Base-by-base conservation (phyloP, 108 stramenopile species). In the Nitzschia sp. region DNA sequence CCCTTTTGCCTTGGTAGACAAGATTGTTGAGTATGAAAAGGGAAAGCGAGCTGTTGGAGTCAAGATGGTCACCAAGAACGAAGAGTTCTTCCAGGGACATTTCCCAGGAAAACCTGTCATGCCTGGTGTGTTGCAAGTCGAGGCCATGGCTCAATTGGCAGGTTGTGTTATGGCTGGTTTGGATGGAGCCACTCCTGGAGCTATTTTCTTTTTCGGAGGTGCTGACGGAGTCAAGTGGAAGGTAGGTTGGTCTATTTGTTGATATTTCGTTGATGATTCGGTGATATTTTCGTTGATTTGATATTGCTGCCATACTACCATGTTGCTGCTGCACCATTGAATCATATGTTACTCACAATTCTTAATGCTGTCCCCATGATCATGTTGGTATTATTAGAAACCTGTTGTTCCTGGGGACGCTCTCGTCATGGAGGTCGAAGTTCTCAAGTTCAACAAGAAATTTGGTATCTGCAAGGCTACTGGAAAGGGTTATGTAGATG, bases 31-130 rank as follows among this genome's bases (percentile, higher is more conserved):
- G 63, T 94, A 96, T 63, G 94, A 93, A 72, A 46, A 85, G 15
- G 96, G 96, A 41, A 95, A 97, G 81, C 67, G 86, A 40, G 95
- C 94, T 55, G 94, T 98, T 8, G 98, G 98, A 37, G 79, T 98
- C 81, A 98, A 98, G 77, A 82, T 78, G 24, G 94, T 98, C 19
- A 95, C 96, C 22, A 83, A 90, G 53, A 97, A 98, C 67, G 98
- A 97, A 80, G 96, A 97, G 15, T 96, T 97, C 67, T 98, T 98
- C 86, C 93, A 95, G 12, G 96, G 98, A 11, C 98, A 98, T 67
- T 98, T 98, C 79, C 98, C 98, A 29, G 92, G 93, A 46, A 77
- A 94, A 25, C 96, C 98, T 29, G 93, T 98, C 68, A 98, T 98
- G 96, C 98, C 98, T 11, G 98, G 98, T 26, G 96, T 98, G 10